Percentiles rank a stretch among this genome's conserved stretches.
These are phyloP conservation scores for Penicillium sp. DNA, from an alignment of 2,329 filamentous ascomycete species.

Conservation along the genomic window DNA sequence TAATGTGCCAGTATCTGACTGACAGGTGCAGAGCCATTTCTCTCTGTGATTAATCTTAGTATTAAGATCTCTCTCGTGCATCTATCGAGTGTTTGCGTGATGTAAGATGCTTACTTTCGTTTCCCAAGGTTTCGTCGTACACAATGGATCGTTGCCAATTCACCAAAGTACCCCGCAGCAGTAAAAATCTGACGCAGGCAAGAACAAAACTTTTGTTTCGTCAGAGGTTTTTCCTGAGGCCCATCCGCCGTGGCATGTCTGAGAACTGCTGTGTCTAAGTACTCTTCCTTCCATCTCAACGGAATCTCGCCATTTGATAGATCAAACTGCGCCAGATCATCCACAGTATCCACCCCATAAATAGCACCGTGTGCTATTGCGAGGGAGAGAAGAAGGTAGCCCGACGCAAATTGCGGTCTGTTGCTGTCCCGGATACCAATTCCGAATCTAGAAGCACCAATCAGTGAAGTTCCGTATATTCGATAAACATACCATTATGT, in stretches of 20 bases:
- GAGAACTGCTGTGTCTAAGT: conserved; percentile 1
- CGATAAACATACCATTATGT: neutral
- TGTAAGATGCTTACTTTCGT: neutral
- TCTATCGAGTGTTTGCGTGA: neutral
- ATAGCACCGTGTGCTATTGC: neutral
- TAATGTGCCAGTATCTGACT: conserved; percentile 12
- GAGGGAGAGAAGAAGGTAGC: conserved; percentile 5
- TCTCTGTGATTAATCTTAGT: conserved; percentile 4
- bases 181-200: neutral
- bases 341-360: neutral
- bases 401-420: neutral
- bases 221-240: neutral
- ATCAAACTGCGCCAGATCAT: conserved; percentile 1
- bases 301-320: conserved; percentile 3
- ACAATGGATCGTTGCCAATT: conserved; percentile 1
- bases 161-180: neutral
- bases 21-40: conserved; percentile 13
- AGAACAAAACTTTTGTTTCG: conserved; percentile 1
- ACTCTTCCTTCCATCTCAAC: conserved; percentile 4
- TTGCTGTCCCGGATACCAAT: conserved; percentile 5
- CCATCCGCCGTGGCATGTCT: conserved; percentile 1
- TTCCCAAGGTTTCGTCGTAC: conserved; percentile 3
- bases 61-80: neutral
- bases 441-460: conserved; percentile 3
- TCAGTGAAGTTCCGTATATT: neutral